These are phyloP conservation scores for Alloteropsis angusta DNA, from an alignment of 202 grass and related monocot genomes.

Conservation along the genomic window DNA sequence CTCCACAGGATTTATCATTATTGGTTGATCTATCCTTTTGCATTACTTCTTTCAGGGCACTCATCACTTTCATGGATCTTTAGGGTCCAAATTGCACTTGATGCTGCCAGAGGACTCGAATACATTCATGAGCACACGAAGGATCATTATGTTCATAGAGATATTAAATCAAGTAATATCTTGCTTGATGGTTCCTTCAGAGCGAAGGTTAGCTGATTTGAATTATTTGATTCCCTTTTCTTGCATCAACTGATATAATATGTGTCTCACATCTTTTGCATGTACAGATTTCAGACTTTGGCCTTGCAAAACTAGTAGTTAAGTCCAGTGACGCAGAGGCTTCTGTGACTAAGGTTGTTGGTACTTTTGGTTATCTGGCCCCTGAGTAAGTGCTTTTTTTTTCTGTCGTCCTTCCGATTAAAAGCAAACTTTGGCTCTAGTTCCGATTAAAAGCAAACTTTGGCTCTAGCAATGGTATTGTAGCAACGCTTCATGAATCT, in stretches of 20 bases:
- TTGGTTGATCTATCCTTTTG: slow-evolving; percentile 6
- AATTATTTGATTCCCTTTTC: background rate
- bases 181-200: slow-evolving; percentile 88
- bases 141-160: slow-evolving; percentile 98
- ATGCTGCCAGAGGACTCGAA: slow-evolving; percentile 95
- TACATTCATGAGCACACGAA: slow-evolving; percentile 99
- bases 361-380: slow-evolving; percentile 97
- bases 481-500: slow-evolving; percentile 19
- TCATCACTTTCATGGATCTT: slow-evolving; percentile 95
- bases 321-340: slow-evolving; percentile 79
- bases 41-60: slow-evolving; percentile 42
- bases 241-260: background rate
- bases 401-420: background rate
- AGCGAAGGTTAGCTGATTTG: slow-evolving; percentile 63
- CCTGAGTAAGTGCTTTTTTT: slow-evolving; percentile 79
- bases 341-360: slow-evolving; percentile 96
- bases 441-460: background rate
- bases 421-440: background rate
- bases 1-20: background rate
- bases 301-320: slow-evolving; percentile 81
- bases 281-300: slow-evolving; percentile 96
- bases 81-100: slow-evolving; percentile 93
- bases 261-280: slow-evolving; percentile 8
- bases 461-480: background rate
- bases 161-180: slow-evolving; percentile 99